These are phyloP conservation scores for Xylaria sp. DNA, from an alignment of 2,329 filamentous ascomycete genomes.

Conservation along the genomic window DNA sequence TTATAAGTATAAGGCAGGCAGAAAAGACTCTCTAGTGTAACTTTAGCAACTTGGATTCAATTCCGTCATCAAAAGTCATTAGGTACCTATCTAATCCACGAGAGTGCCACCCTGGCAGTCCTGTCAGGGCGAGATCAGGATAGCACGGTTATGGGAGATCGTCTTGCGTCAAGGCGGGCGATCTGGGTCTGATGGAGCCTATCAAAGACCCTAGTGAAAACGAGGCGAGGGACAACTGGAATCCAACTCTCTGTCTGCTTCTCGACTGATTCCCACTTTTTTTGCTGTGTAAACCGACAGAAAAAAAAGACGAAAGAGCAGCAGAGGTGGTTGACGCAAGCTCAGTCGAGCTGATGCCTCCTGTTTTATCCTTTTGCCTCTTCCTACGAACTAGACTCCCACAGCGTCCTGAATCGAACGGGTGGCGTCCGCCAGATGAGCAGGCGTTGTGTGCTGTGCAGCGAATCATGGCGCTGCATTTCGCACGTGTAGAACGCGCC, in stretches of 20 bases:
- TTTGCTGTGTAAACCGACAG: constrained; percentile 13
- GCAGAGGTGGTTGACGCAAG: not conserved
- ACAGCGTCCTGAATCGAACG: not conserved
- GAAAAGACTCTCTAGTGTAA: not conserved
- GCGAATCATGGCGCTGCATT: constrained; percentile 45
- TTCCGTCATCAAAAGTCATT: constrained; percentile 26
- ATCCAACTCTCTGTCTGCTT: not conserved
- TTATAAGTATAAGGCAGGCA: too few species aligned
- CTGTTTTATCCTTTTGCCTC: constrained; percentile 5
- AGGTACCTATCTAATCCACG: not conserved
- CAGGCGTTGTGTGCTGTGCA: constrained; percentile 25
- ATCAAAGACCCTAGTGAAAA: constrained; percentile 17
- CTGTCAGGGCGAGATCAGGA: constrained; percentile 22
- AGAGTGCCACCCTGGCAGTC: constrained; percentile 16
- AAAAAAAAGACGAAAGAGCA: constrained; percentile 1
- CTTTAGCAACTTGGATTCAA: constrained; percentile 4
- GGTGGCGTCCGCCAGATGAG: constrained; percentile 34
- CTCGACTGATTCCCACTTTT: constrained; percentile 3
- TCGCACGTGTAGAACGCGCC: constrained; percentile 44
- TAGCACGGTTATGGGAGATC: constrained; percentile 19
- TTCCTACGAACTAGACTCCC: not conserved
- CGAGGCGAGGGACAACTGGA: constrained; percentile 6
- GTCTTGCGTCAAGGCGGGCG: constrained; percentile 10
- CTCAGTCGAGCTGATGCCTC: constrained; percentile 12
- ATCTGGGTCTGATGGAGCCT: constrained; percentile 19